Percentiles rank a stretch among this genome's conserved stretches.
Conservation (phyloP, 1,139 yeast genomes). For the Ogataea hybrid region DNA sequence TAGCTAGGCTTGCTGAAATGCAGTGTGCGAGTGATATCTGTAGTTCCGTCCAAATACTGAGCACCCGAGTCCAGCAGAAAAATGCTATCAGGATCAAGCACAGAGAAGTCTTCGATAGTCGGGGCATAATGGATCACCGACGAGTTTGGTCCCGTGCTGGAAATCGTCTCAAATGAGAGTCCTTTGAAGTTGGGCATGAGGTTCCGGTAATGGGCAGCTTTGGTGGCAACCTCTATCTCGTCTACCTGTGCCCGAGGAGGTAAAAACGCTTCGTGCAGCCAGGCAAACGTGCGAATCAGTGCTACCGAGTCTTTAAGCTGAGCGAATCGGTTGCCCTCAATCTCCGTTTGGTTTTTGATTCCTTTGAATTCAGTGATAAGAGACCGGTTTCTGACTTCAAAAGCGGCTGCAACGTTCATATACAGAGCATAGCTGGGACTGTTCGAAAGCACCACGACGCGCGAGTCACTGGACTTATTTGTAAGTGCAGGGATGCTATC, state of each 20-base stretch:
- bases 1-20: conserved; percentile 39
- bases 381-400: conserved; percentile 26
- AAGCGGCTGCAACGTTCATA: conserved; percentile 37
- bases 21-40: conserved; percentile 55
- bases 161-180: conserved; percentile 52
- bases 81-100: conserved; percentile 42
- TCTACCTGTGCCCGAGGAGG: conserved; percentile 38
- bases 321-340: conserved; percentile 48
- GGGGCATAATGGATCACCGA: conserved; percentile 59
- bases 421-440: conserved; percentile 50
- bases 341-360: conserved; percentile 46
- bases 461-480: conserved; percentile 16
- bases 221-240: conserved; percentile 49
- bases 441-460: conserved; percentile 39
- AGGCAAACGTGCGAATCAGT: conserved; percentile 47
- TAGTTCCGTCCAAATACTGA: conserved; percentile 58
- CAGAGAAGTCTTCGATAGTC: conserved; percentile 38
- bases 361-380: conserved; percentile 43
- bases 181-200: conserved; percentile 49
- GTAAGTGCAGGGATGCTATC: conserved; percentile 35
- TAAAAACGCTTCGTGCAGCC: conserved; percentile 42
- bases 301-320: conserved; percentile 58
- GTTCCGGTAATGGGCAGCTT: conserved; percentile 40
- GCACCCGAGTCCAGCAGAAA: conserved; percentile 55
- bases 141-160: conserved; percentile 54